A percentile compares a stretch with the other conserved stretches of the same genome.
phyloP scores from a whole-genome alignment of 2,329 filamentous ascomycete genomes.

The Aspergillus clavatus region DNA sequence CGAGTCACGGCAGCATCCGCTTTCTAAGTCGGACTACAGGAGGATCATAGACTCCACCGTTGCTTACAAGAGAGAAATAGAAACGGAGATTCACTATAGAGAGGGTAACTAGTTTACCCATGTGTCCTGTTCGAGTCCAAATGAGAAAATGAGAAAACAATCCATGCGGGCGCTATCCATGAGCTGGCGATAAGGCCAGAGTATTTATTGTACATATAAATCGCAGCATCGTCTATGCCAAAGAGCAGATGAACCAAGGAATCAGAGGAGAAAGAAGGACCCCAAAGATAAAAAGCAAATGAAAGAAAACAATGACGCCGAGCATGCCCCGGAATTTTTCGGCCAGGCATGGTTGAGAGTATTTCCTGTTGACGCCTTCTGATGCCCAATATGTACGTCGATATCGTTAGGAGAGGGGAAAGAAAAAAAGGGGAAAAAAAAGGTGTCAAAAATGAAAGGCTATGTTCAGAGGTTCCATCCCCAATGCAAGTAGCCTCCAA shows the following conservation, averaged over 20 bases:
- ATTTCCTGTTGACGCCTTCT: constrained; percentile 22
- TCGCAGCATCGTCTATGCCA: constrained; percentile 17
- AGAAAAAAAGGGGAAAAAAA: constrained; percentile 1
- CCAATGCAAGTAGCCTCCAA: no score
- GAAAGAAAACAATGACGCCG: constrained; percentile 16
- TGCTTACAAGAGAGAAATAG: no score
- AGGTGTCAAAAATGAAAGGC: constrained; percentile 11
- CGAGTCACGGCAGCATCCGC: no score
- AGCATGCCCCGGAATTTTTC: constrained; percentile 19
- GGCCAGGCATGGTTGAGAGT: constrained; percentile 11
- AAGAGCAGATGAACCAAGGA: constrained; percentile 10
- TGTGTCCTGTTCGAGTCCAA: no score
- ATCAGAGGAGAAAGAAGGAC: constrained; percentile 10
- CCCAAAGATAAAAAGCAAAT: constrained; percentile 9
- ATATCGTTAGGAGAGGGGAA: constrained; percentile 17
- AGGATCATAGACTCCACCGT: no score
- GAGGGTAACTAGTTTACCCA: not conserved
- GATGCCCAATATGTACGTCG: constrained; percentile 27
- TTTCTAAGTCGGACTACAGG: no score
- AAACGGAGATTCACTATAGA: no score
- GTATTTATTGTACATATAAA: constrained; percentile 22
- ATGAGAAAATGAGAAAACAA: not conserved
- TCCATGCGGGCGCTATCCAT: not conserved
- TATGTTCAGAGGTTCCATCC: constrained; percentile 17
- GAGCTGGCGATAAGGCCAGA: constrained; percentile 7